A percentile compares a stretch with the other conserved stretches of the same genome.
These are phyloP conservation scores for Dendrothele bispora DNA, from an alignment of 768 basidiomycete genomes.

Conservation along the genomic window DNA sequence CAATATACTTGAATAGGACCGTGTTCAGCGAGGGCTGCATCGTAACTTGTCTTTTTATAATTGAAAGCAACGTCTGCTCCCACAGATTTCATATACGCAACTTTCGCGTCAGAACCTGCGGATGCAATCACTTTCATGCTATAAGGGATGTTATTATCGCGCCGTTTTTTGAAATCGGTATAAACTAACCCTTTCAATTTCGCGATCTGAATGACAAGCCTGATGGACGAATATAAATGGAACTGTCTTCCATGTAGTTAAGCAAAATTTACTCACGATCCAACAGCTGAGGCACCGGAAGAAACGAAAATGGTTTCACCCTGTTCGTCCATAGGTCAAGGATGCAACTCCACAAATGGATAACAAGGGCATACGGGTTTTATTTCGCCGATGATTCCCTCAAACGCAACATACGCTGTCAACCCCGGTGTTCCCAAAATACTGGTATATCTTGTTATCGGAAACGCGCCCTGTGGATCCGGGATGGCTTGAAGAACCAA, in stretches of 20 bases:
- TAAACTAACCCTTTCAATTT: constrained; percentile 1
- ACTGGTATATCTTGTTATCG: neutral
- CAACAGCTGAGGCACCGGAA: neutral
- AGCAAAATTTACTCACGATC: neutral
- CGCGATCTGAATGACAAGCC: constrained; percentile 1
- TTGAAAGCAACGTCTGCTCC: neutral
- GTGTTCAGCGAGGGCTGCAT: neutral
- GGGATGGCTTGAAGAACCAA: neutral
- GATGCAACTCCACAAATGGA: neutral
- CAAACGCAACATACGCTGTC: neutral
- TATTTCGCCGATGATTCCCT: neutral
- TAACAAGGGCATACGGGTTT: neutral
- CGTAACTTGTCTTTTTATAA: constrained; percentile 1
- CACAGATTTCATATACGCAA: neutral
- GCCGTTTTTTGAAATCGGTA: neutral
- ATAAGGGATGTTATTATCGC: neutral
- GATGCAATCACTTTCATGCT: constrained; percentile 4
- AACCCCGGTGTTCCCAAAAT: neutral
- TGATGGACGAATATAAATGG: neutral
- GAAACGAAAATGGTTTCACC: constrained; percentile 5
- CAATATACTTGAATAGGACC: neutral
- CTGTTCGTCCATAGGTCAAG: no score
- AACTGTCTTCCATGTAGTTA: neutral
- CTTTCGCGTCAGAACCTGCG: neutral
- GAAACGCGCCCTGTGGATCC: constrained; percentile 2